Evolutionary conservation across 73 alveolate genomes (phyloP), one percentile per base, ranked within the genome.

Genomic region (Paramecium sexaurelia): DNA sequence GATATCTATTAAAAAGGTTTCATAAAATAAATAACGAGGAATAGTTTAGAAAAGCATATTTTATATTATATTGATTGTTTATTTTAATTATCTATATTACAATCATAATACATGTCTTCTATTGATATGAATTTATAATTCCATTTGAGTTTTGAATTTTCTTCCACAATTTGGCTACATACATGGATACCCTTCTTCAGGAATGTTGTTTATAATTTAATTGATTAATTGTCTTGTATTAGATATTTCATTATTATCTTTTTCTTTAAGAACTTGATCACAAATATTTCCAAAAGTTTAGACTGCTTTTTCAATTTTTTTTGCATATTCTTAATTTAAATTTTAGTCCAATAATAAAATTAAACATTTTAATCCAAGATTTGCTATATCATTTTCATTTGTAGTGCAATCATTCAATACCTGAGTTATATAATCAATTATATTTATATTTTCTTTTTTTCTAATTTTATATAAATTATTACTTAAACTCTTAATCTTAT

Each of bases 91-190:
- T 61, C 22, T 61, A 29, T n/a, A 51, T 51, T 51, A 51, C 33
- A 35, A 73, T 69, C 91, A 88, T 61, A 67, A 69, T 41, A 24
- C 71, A 33, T 88, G 89, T 33, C 94, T 68, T 71, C 94, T 88
- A 5, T 67, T 56, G 35, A 88, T 41, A 40, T 88, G 94, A 32
- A 56, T 51, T 88, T 32, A 24, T 27, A 68, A 88, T 39, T 66
- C 94, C 19, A 55, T 26, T 27, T 88, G 51, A 24, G 85, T 82
- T n/a, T 88, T 69, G 29, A 88, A 88, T 82, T 40, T 69, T 41
- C 94, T 37, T 0, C 94, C 94, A 41, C 94, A 88, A 69, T 88
- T 88, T 7, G 94, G 89, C 13, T 68, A 41, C 75, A 69, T 57
- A 19, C 94, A 88, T 4, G 89, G 40, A 27, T 41, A 88, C 19